Evolutionary conservation across 345 rosid species (phyloP).

Genomic region (Punica granatum): DNA sequence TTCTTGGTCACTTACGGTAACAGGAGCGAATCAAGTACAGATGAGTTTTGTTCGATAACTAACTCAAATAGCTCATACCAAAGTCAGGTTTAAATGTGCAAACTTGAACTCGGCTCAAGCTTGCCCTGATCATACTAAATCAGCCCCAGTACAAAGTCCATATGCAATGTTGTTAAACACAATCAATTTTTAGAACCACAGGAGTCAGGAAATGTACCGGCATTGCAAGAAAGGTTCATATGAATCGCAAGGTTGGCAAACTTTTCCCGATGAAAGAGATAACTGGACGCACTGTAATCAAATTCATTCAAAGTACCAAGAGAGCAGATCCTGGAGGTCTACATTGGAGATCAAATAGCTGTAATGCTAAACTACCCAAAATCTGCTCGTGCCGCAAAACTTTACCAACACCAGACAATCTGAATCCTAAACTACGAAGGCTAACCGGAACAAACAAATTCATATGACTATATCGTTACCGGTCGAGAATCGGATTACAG

Average conservation of each 20-base stretch:
- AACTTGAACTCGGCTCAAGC: background rate
- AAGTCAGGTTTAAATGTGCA: too few species aligned
- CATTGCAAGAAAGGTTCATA: background rate
- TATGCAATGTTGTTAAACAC: background rate
- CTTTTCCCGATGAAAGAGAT: background rate
- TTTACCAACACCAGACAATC: background rate
- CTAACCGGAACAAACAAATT: background rate
- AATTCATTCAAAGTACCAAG: too few species aligned
- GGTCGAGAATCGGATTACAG: background rate
- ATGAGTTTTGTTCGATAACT: background rate
- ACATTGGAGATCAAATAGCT: background rate
- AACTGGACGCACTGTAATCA: background rate
- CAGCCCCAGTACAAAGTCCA: background rate
- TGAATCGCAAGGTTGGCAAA: background rate
- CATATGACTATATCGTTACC: background rate
- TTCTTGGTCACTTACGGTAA: background rate
- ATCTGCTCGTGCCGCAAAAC: background rate
- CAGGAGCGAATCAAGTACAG: background rate
- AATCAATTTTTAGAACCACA: background rate
- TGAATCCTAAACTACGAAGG: background rate
- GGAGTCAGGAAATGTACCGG: too few species aligned
- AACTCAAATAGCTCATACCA: background rate
- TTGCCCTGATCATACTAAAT: background rate
- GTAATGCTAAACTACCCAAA: background rate
- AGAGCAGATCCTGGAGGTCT: background rate